phyloP scores from a whole-genome alignment of 75 land plant species.

The Cupressus sempervirens region DNA sequence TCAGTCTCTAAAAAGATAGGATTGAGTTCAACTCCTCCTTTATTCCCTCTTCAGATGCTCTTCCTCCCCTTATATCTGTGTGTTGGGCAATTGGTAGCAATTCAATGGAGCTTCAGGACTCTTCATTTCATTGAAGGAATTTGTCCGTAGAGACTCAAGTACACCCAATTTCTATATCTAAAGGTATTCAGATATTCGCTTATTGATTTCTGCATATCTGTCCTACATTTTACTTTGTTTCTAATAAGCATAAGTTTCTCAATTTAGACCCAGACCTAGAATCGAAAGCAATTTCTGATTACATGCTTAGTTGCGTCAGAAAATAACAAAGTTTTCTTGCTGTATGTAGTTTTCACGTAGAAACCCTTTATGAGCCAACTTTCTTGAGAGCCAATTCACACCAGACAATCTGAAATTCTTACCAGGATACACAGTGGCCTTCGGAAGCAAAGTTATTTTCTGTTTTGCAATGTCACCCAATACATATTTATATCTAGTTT shows the following conservation, averaged over 20 bases:
- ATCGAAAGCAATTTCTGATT: background rate
- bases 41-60: constrained; percentile 5
- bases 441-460: background rate
- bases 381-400: background rate
- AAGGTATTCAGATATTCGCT: background rate
- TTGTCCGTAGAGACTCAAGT: constrained; percentile 2
- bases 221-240: background rate
- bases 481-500: constrained; percentile 2
- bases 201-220: background rate
- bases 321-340: background rate
- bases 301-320: constrained; percentile 1
- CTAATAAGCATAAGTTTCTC: constrained; percentile 5
- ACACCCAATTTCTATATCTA: background rate
- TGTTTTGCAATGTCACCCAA: background rate
- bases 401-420: constrained; percentile 7
- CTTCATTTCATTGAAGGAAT: background rate
- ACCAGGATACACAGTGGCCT: background rate
- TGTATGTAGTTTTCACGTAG: too few relatives aligned
- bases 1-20: background rate
- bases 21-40: constrained; percentile 8
- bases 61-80: constrained; percentile 2
- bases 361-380: background rate
- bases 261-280: background rate
- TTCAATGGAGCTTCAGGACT: background rate
- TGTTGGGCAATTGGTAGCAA: constrained; percentile 9